Base-by-base conservation (phyloP, 208 protist genomes). In the Crithidia acanthocephali region DNA sequence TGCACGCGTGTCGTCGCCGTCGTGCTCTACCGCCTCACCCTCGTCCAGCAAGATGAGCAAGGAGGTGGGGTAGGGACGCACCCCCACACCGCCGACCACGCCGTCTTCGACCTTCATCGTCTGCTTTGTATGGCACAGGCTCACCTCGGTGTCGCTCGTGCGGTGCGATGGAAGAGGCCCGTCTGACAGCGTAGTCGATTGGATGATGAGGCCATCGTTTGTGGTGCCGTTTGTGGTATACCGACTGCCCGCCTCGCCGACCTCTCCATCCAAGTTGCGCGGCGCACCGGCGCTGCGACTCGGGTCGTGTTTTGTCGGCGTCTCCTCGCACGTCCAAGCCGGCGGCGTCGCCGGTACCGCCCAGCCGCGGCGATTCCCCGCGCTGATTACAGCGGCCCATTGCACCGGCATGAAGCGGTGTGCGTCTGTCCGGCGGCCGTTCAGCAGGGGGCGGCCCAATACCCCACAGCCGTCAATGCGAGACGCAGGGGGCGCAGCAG, bases 401-500 rank as follows among this genome's bases (percentile, higher is more conserved):
- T 42, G 58, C 59, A 78, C 72, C 13, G 65, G 55, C 37, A 52
- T 23, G 28, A 78, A 78, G 1, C 25, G 37, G 42, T 66, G 56
- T n/a, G 72, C 72, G 22, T 72, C 72, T 6, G 50, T 30, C 25
- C 42, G 59, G 55, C 18, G 33, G 30, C 23, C 45, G 5, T 2
- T 32, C n/a, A 42, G 25, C 25, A 86, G 45, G 15, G 75, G 51
- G 22, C 84, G 76, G 18, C 84, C 84, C 20, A 89, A 78, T n/a
- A 79, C 72, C 2, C 72, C 77, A 25, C 79, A 85, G 15, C 77
- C 72, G 51, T 88, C 84, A 25, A 75, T 63, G 33, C 79, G 79
- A 16, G 65, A 42, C n/a, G 70, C 59, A 32, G 48, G 50, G 44
- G 4, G 18, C 35, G 35, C 35, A 48, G 13, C 37, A 15, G 37